Percentiles rank a stretch among this genome's conserved stretches.
These are phyloP conservation scores for Phoenix dactylifera DNA, from an alignment of 176 grass and related monocot species.

Conservation along the genomic window DNA sequence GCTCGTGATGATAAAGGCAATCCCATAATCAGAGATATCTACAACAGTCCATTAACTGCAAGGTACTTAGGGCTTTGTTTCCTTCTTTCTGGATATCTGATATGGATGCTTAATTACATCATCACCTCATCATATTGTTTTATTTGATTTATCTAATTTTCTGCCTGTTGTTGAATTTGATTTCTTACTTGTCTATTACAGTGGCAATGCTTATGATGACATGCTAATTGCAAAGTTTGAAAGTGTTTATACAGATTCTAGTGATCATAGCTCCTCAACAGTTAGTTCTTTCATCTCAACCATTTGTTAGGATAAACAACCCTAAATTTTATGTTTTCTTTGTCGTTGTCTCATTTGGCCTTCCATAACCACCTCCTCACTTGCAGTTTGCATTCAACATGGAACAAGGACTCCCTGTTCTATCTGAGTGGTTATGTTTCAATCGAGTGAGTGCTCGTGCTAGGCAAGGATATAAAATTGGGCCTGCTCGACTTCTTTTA, in stretches of 20 bases:
- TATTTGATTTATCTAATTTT: conserved; percentile 1
- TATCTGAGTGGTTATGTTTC: conserved; percentile 83
- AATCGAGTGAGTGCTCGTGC: conserved; percentile 63
- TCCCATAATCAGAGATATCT: conserved; percentile 70
- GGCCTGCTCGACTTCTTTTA: conserved; percentile 67
- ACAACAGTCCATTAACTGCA: conserved; percentile 91
- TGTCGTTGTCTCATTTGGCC: conserved; percentile 1
- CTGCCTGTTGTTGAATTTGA: background rate
- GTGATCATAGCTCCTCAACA: conserved; percentile 71
- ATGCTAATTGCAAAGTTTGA: conserved; percentile 81
- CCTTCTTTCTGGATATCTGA: conserved; percentile 9
- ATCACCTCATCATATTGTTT: no score
- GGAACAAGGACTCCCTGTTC: conserved; percentile 81
- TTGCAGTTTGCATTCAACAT: conserved; percentile 69
- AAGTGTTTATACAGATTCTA: conserved; percentile 82
- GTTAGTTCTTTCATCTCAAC: conserved; percentile 29
- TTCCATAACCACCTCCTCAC: conserved; percentile 1
- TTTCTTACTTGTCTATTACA: conserved; percentile 28
- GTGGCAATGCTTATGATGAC: conserved; percentile 79
- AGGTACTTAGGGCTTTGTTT: conserved; percentile 34
- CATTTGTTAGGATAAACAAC: no score
- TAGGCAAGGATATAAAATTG: conserved; percentile 68
- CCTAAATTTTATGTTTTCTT: background rate
- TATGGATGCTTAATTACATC: no score
- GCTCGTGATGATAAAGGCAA: conserved; percentile 77